A percentile compares a stretch with the other conserved stretches of the same genome.
phyloP scores from a whole-genome alignment of 2,329 filamentous ascomycete genomes.

The Fusarium multiceps region DNA sequence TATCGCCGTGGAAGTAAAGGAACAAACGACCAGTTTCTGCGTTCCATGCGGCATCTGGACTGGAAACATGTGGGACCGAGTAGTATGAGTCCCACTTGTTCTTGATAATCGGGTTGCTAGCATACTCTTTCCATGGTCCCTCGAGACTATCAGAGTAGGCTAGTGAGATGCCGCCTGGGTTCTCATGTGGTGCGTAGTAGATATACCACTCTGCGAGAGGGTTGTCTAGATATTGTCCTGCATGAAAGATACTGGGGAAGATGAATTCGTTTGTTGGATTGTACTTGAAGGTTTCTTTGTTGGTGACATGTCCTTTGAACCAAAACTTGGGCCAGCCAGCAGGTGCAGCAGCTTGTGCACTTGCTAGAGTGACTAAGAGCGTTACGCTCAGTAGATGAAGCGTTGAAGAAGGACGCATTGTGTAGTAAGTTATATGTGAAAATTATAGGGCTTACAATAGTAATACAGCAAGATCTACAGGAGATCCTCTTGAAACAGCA shows the following conservation, averaged over 20 bases:
- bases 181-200: slow-evolving; percentile 46
- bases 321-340: slow-evolving; percentile 38
- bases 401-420: background rate
- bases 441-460: fast-evolving
- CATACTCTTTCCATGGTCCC: slow-evolving; percentile 25
- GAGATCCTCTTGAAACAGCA: fast-evolving
- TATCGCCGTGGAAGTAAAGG: slow-evolving; percentile 31
- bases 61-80: slow-evolving; percentile 31
- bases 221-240: slow-evolving; percentile 28
- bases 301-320: slow-evolving; percentile 38
- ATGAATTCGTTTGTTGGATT: slow-evolving; percentile 46
- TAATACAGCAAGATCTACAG: background rate
- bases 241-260: slow-evolving; percentile 44
- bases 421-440: background rate
- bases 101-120: slow-evolving; percentile 7
- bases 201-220: slow-evolving; percentile 44
- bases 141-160: slow-evolving; percentile 37
- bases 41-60: slow-evolving; percentile 28
- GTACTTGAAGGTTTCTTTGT: slow-evolving; percentile 37
- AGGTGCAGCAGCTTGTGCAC: slow-evolving; percentile 20
- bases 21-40: background rate
- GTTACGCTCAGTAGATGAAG: background rate
- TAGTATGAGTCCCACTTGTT: slow-evolving; percentile 25
- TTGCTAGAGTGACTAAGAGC: background rate
- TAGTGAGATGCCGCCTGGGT: slow-evolving; percentile 41